A percentile compares a stretch with the other conserved stretches of the same genome.
Conservation (phyloP, 2,329 filamentous ascomycete species). For the Microdochium bolleyi region DNA sequence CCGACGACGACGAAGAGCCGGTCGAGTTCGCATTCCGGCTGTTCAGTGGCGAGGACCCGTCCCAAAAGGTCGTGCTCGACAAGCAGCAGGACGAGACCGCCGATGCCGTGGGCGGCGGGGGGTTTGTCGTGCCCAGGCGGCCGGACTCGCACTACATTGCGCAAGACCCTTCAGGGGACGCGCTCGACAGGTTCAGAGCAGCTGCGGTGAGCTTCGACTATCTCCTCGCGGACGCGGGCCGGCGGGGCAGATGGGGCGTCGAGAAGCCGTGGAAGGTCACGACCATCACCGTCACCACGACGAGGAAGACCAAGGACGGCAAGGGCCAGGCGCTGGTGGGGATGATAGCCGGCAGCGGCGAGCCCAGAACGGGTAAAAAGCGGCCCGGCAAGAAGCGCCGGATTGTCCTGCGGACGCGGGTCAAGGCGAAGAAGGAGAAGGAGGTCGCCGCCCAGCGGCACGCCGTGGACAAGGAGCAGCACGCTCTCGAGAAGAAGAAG, state of each 20-base stretch:
- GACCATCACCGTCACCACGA: constrained; percentile 28
- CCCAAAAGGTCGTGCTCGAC: constrained; percentile 42
- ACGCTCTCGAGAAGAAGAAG: constrained; percentile 53
- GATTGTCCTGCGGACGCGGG: constrained; percentile 39
- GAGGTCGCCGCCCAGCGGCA: constrained; percentile 29
- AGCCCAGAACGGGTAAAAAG: constrained; percentile 13
- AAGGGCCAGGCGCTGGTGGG: constrained; percentile 4
- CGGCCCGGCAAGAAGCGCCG: constrained; percentile 52
- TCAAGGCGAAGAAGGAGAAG: constrained; percentile 31
- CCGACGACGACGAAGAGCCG: constrained; percentile 11
- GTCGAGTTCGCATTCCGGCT: constrained; percentile 50
- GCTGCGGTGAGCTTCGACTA: constrained; percentile 45
- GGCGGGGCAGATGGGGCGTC: constrained; percentile 42
- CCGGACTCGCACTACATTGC: constrained; percentile 43
- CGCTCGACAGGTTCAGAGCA: constrained; percentile 29
- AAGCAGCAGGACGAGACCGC: constrained; percentile 28
- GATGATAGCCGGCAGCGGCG: constrained; percentile 4
- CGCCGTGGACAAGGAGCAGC: constrained; percentile 42
- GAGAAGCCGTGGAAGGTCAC: constrained; percentile 54
- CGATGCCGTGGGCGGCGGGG: constrained; percentile 25
- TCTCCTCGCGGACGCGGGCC: constrained; percentile 32
- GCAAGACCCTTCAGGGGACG: constrained; percentile 23
- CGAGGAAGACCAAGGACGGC: constrained; percentile 6
- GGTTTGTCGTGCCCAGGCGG: constrained; percentile 28
- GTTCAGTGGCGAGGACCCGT: constrained; percentile 38